Base-by-base conservation (phyloP, 306 rosid genomes). In the Quercus bicolor region DNA sequence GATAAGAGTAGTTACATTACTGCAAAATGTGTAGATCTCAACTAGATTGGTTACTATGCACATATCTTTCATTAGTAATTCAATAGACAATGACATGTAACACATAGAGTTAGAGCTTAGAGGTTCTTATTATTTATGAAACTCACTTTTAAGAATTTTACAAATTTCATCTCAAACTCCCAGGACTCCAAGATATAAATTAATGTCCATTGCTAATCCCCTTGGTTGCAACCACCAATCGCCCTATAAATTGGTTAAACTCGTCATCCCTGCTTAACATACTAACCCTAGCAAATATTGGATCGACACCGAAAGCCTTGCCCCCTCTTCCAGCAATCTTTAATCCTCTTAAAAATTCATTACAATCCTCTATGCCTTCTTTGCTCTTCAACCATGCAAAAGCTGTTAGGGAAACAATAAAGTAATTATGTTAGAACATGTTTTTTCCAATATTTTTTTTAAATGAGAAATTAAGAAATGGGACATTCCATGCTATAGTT, bases 381-480 rank as follows among this genome's bases (percentile, higher is more conserved):
- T 76, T 76, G 52, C 85, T 60, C 87, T 89, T 86, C 92, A 94
- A 61, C 98, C 98, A 94, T 1, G 91, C 88, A 83, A 84, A 94
- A 75, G 78, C 97, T 94, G 85, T 45, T 54, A 0, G 26, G 34
- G 26, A 34, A 29, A 43, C 74, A 73, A 1, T n/a, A 70, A 43
- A 68, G 28, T 5, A 72, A 68, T 2, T 34, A 3, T 21, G 15
- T 59, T 59, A 23, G 66, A 19, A 24, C 4, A 48, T 48, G 16
- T 12, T 3, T 48, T 45, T 45, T 45, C 16, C 53, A 9, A 45
- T 45, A 11, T 43, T 12, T 43, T 43, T 10, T 8, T 8, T 7
- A 8, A 40, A 40, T 2, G 45, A 8, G 45, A 40, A 40, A 40
- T 40, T 40, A 40, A 40, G 11, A 40, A 40, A 40, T 40, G 45